Evolutionary conservation across 352 stramenopile genomes (phyloP).

Genomic region (Pythium folliculosum): DNA sequence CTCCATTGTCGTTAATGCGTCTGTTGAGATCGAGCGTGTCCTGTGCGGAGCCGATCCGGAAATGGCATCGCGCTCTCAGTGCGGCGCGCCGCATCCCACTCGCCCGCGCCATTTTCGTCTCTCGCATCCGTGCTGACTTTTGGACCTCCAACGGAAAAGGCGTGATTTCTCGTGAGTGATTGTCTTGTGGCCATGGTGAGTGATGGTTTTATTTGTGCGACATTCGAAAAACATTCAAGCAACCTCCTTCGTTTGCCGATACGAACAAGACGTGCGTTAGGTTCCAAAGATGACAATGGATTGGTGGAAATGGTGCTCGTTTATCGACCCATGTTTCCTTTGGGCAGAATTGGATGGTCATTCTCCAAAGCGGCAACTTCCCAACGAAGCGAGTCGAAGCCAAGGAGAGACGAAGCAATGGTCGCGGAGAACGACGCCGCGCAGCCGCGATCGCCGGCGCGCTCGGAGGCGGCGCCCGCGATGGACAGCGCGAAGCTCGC

Average conservation of each 20-base stretch:
- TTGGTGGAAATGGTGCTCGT: too few species aligned
- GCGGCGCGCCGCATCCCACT: neutral
- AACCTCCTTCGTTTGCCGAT: neutral
- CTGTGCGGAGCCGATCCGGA: neutral
- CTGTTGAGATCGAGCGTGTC: constrained; percentile 1
- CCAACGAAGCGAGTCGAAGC: neutral
- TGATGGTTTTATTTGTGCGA: neutral
- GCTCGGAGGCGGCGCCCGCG: neutral
- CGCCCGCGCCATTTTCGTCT: neutral
- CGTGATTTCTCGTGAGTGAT: constrained; percentile 5
- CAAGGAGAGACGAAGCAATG: neutral
- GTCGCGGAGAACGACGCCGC: constrained; percentile 19
- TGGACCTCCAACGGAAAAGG: too few species aligned
- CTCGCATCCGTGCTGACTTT: neutral
- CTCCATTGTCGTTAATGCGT: constrained; percentile 7
- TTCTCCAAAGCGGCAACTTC: constrained; percentile 1
- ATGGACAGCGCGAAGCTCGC: constrained; percentile 5
- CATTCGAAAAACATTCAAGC: neutral
- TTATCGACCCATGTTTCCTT: neutral
- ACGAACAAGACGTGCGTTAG: too few species aligned
- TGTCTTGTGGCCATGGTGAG: neutral
- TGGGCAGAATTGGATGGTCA: constrained; percentile 10
- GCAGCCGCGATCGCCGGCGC: neutral
- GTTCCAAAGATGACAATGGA: too few species aligned
- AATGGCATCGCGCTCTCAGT: constrained; percentile 3